Evolutionary conservation across 306 rosid genomes (phyloP), one percentile per base, ranked within the genome.

Genomic region (Citrullus mucosospermus): DNA sequence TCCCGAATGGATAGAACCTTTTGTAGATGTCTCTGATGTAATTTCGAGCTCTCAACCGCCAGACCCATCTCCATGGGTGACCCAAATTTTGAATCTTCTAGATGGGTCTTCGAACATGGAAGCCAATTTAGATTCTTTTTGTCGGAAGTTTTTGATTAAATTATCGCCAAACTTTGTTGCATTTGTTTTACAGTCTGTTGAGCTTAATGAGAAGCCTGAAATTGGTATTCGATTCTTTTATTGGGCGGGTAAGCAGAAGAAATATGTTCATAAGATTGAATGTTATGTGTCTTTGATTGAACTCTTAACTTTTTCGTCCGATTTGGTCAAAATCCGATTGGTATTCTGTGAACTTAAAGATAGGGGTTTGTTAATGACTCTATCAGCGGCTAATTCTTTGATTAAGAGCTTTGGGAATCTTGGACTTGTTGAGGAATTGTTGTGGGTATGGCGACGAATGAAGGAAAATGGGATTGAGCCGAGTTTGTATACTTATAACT

Each of bases 371-470:
- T 81, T 88, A 7, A 85, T 95, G 85, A 91, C 80, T 6, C 34
- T 79, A 32, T 70, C 84, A 0, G 88, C 90, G 0, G 96, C 91
- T 0, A 88, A 92, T 75, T 88, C 91, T 18, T 80, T 95, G 38
- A 80, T 91, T 77, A 87, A 83, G 81, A 83, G 86, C 73, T 86
- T 91, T 51, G 93, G 97, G 14, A 63, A 83, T 46, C 82, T 83
- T 62, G 97, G 93, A 7, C 78, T 92, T 79, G 86, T 95, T 59
- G 92, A 91, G 79, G 98, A 91, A 75, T 76, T 92, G 85, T 78
- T 95, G 53, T 91, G 93, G 89, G 93, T 92, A 13, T 91, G 96
- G 91, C 86, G 96, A n/a, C 82, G 81, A 55, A 88, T 92, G 97
- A 91, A 85, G 57, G 89, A 91, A 76, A 83, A 87, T 75, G 86